These are phyloP conservation scores for Phragmites australis DNA, from an alignment of 176 grass and related monocot genomes.

Conservation along the genomic window DNA sequence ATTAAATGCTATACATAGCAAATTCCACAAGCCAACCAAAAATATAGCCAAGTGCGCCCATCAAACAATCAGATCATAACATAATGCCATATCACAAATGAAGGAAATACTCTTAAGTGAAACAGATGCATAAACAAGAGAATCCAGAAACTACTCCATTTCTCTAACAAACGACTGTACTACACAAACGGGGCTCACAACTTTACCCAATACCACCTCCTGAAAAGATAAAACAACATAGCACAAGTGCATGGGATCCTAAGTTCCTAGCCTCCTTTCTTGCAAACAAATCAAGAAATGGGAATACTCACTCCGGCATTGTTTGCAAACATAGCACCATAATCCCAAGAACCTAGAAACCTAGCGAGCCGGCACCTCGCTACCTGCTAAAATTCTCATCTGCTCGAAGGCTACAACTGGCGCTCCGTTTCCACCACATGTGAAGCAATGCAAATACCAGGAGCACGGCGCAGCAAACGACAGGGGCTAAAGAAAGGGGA, in stretches of 20 bases:
- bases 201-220: neutral
- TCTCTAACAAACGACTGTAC: neutral
- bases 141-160: neutral
- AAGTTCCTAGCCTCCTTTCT: neutral
- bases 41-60: neutral
- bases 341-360: neutral
- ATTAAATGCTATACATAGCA: neutral
- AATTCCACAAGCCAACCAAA: neutral
- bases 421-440: neutral
- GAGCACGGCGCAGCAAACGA: neutral
- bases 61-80: neutral
- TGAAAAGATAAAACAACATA: constrained; percentile 1
- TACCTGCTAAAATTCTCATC: neutral
- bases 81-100: neutral
- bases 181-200: neutral
- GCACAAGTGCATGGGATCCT: neutral
- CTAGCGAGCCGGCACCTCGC: neutral
- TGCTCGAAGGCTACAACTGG: neutral
- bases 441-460: neutral
- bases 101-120: neutral
- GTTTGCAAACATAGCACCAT: neutral
- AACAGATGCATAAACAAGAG: neutral
- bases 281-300: neutral
- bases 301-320: neutral
- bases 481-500: neutral